Conservation (phyloP, 768 basidiomycete genomes). For the Agaricus sinodeliciosus region DNA sequence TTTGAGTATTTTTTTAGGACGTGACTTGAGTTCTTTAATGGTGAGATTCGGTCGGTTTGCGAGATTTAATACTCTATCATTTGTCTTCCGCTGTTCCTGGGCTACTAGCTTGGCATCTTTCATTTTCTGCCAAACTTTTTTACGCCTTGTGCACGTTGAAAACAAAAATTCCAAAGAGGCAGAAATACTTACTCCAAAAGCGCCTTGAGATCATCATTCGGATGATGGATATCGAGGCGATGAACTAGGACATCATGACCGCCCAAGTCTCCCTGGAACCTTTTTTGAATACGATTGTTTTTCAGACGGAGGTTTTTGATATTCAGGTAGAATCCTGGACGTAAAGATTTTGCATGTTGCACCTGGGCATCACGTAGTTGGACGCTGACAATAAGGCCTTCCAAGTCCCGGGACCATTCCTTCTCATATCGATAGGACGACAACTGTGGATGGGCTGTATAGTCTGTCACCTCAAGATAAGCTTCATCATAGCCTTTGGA, state of each 20-base stretch:
- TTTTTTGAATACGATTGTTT: constrained; percentile 20
- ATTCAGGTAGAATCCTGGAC: constrained; percentile 34
- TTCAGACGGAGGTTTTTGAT: constrained; percentile 49
- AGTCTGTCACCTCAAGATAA: constrained; percentile 59
- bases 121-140: neutral
- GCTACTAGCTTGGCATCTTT: neutral
- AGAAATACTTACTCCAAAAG: constrained; percentile 32
- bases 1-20: constrained; percentile 25
- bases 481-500: constrained; percentile 23
- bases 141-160: neutral
- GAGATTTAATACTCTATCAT: neutral
- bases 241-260: constrained; percentile 38
- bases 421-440: constrained; percentile 21
- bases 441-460: constrained; percentile 45
- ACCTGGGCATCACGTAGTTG: constrained; percentile 42
- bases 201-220: constrained; percentile 32
- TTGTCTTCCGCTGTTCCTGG: neutral
- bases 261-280: constrained; percentile 38
- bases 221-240: constrained; percentile 28
- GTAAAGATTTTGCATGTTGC: constrained; percentile 29
- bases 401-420: constrained; percentile 38
- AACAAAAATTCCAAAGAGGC: neutral
- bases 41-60: constrained; percentile 5
- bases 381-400: constrained; percentile 46
- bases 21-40: constrained; percentile 30